Conservation (phyloP, 768 basidiomycete species). For the Pseudohyphozyma bogoriensis region DNA sequence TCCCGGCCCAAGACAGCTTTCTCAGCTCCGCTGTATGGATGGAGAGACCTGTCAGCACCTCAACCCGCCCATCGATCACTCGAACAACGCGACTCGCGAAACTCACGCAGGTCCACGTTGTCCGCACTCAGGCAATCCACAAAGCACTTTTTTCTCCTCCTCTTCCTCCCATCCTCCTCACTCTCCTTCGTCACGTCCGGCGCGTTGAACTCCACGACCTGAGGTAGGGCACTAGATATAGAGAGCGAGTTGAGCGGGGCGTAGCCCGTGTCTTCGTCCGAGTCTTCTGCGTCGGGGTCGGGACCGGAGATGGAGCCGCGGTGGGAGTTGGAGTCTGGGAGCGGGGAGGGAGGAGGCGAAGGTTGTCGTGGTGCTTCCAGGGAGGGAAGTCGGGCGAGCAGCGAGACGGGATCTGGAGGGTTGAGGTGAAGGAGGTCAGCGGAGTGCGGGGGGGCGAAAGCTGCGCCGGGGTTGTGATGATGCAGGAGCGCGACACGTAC, state of each 20-base stretch:
- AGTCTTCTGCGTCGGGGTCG: slow-evolving; percentile 1
- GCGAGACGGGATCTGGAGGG: slow-evolving; percentile 20
- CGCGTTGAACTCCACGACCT: slow-evolving; percentile 15
- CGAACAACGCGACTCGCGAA: background rate
- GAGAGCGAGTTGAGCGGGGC: slow-evolving; percentile 15
- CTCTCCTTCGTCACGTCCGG: slow-evolving; percentile 4
- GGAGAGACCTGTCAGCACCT: background rate
- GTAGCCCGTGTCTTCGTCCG: slow-evolving; percentile 3
- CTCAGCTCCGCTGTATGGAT: slow-evolving; percentile 66
- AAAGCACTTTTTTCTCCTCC: slow-evolving; percentile 47
- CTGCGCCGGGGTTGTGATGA: background rate
- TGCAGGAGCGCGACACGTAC: slow-evolving; percentile 43
- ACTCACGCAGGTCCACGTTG: slow-evolving; percentile 72
- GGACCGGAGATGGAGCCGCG: background rate
- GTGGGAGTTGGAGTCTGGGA: slow-evolving; percentile 18
- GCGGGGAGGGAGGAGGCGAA: slow-evolving; percentile 48
- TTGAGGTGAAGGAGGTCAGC: slow-evolving; percentile 26
- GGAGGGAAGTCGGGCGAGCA: slow-evolving; percentile 33
- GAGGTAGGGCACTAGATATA: background rate
- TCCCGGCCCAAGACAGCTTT: slow-evolving; percentile 89
- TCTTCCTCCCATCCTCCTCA: slow-evolving; percentile 17
- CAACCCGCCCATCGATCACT: background rate
- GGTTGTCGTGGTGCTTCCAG: slow-evolving; percentile 49
- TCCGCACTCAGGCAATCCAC: slow-evolving; percentile 63
- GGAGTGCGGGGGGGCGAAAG: slow-evolving; percentile 19